phyloP scores from a whole-genome alignment of 371 early-diverging fungal species.

The Circinella minor region DNA sequence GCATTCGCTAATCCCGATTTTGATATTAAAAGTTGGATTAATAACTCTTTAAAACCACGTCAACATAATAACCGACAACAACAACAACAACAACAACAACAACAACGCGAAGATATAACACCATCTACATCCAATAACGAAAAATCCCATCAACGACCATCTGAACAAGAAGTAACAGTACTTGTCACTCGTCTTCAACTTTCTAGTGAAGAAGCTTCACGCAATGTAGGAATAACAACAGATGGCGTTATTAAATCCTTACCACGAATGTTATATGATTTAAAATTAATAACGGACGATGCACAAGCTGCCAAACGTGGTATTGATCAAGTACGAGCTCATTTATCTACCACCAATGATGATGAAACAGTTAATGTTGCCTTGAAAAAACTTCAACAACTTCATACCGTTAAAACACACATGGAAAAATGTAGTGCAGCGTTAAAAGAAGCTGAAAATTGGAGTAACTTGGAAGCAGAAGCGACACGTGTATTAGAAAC shows the following conservation, averaged over 20 bases:
- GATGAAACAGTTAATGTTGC: conserved; percentile 33
- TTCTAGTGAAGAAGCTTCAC: conserved; percentile 55
- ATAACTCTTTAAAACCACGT: conserved; percentile 41
- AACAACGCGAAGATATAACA: neutral
- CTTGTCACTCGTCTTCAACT: conserved; percentile 66
- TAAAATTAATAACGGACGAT: conserved; percentile 65
- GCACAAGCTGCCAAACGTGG: conserved; percentile 53
- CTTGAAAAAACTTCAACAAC: conserved; percentile 65
- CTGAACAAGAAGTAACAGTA: conserved; percentile 55
- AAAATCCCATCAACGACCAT: conserved; percentile 12
- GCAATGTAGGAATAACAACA: conserved; percentile 52
- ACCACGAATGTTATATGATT: conserved; percentile 69
- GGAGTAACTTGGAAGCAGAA: conserved; percentile 75
- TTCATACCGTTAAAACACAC: conserved; percentile 71
- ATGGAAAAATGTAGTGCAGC: conserved; percentile 65
- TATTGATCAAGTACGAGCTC: conserved; percentile 49
- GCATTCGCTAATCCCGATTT: conserved; percentile 54
- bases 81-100: neutral
- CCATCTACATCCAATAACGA: neutral
- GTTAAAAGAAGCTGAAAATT: conserved; percentile 76
- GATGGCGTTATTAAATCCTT: conserved; percentile 57
- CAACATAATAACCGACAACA: neutral
- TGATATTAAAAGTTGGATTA: conserved; percentile 71
- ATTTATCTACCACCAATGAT: conserved; percentile 37
- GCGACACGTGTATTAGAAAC: conserved; percentile 65